A percentile compares a stretch with the other conserved stretches of the same genome.
Evolutionary conservation across 768 basidiomycete genomes (phyloP).

Genomic region (Rhodotorula babjevae): DNA sequence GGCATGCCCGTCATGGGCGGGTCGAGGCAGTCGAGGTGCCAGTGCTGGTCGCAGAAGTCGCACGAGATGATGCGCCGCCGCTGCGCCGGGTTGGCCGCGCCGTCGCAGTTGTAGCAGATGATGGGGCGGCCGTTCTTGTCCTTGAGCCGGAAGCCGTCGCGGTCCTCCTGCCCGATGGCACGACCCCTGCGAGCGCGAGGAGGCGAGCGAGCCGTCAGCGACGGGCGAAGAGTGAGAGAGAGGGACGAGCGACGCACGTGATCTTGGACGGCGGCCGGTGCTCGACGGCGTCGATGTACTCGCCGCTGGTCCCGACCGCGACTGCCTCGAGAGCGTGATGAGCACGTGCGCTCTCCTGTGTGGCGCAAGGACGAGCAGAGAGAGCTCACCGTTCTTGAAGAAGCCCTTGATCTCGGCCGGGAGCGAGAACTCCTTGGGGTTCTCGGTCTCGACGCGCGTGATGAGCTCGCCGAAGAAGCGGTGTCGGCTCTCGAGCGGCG

Average conservation of each 20-base stretch:
- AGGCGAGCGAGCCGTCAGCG: background rate
- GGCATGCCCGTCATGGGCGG: conserved; percentile 85
- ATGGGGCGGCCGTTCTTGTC: conserved; percentile 77
- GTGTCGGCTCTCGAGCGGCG: conserved; percentile 16
- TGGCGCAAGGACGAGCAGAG: background rate
- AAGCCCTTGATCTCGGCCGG: conserved; percentile 33
- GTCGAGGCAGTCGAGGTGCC: conserved; percentile 94
- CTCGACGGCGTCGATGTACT: conserved; percentile 62
- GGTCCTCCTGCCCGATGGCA: conserved; percentile 73
- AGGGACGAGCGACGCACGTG: conserved; percentile 26
- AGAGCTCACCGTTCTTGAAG: conserved; percentile 40
- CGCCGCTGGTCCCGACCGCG: conserved; percentile 68
- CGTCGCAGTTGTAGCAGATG: conserved; percentile 85
- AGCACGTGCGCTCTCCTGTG: background rate
- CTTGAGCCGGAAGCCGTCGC: conserved; percentile 78
- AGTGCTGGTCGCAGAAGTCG: conserved; percentile 88
- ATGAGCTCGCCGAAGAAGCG: conserved; percentile 38
- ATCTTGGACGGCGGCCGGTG: conserved; percentile 40
- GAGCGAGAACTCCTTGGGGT: conserved; percentile 41
- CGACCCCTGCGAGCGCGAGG: conserved; percentile 23
- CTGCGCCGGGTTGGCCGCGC: conserved; percentile 61
- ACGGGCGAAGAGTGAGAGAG: conserved; percentile 12
- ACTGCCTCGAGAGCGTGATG: conserved; percentile 53
- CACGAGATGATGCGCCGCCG: conserved; percentile 69
- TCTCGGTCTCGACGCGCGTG: conserved; percentile 34